Base-by-base conservation (phyloP, 73 alveolate genomes). In the Stentor coeruleus region DNA sequence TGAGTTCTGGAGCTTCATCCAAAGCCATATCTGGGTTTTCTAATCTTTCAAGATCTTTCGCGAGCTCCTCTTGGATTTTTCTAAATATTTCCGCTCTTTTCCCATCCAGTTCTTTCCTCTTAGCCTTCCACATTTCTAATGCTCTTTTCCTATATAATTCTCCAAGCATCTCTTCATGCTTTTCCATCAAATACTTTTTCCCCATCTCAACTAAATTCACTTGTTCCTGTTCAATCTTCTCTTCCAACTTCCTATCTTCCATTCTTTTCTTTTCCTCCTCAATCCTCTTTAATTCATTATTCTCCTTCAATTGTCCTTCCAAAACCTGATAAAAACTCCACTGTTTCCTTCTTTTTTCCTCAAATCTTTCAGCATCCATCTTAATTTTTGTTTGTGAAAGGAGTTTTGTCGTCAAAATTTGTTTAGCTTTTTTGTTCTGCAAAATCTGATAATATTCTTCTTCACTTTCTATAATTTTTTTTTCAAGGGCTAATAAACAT, bases 191-290 rank as follows among this genome's bases (percentile, higher is more conserved):
- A 66, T 28, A 66, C 14, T 20, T 26, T 66, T 33, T 20, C 33
- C 79, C 79, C 33, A 28, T 66, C 2, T 66, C 79, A 26, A 66
- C 33, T 31, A 66, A 31, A 20, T 66, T 40, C 33, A 28, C 33
- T 66, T 66, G 36, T 66, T 66, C 79, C 37, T 66, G 40, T 66
- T 66, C 37, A 14, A 66, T 14, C 33, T 33, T 20, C 36, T 0
- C 79, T 66, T 66, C 40, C 79, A 20, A 28, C 37, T 66, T 31
- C 33, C 33, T 66, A 28, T 66, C 79, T 31, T 66, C 37, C 33
- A 11, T 26, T 0, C 26, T 15, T 20, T 66, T 26, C 39, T 20
- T 66, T 2, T 66, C 79, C 33, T 33, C 33, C 33, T 66, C 79
- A 26, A 66, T 66, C 33, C 79, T 66, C 39, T 66, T 66, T 66